Base-by-base conservation (phyloP, 164 flowering plant genomes). In the Nymphaea thermarum region DNA sequence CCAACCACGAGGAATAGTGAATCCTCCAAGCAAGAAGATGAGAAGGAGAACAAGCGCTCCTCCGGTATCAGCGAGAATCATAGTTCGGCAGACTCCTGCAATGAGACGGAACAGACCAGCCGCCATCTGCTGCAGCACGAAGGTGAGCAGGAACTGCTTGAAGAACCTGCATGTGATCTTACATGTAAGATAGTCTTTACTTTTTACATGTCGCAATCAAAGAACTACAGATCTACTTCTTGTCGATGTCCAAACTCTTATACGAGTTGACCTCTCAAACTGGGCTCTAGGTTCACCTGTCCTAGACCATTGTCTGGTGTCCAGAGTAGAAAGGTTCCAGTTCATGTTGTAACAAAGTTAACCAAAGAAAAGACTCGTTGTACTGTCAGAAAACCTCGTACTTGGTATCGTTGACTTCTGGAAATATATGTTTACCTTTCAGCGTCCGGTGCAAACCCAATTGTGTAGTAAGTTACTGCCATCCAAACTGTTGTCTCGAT, bases 401-500 rank as follows among this genome's bases (percentile, higher is more conserved):
- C 36, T 25, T 25, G 36, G 36, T 25, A 25, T 25, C 1, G 36
- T 25, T 25, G 1, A 25, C 36, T 25, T 25, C 36, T 25, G 36
- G 36, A 25, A 25, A 25, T 25, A 25, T 25, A 25, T 25, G 36
- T 25, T 25, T 72, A 83, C 88, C 88, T 83, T 67, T 63, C 79
- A 6, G 77, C 77, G 45, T 77, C 73, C 62, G 88, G 82, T 43
- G 83, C 88, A 63, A 70, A 85, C 2, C 91, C 91, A 53, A 80
- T 80, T 51, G 76, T 82, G 68, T 83, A 86, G 63, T 86, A 86
- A 42, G 87, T 80, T 17, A 77, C 44, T 71, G 70, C 72, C 36
- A 83, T 82, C 85, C 86, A 86, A 62, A 82, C 67, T 6, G 76
- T 80, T 64, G 73, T 80, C 72, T 86, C 91, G 0, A 75, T 6